These are phyloP conservation scores for Claviceps africana DNA, from an alignment of 2,329 filamentous ascomycete species.

Conservation along the genomic window DNA sequence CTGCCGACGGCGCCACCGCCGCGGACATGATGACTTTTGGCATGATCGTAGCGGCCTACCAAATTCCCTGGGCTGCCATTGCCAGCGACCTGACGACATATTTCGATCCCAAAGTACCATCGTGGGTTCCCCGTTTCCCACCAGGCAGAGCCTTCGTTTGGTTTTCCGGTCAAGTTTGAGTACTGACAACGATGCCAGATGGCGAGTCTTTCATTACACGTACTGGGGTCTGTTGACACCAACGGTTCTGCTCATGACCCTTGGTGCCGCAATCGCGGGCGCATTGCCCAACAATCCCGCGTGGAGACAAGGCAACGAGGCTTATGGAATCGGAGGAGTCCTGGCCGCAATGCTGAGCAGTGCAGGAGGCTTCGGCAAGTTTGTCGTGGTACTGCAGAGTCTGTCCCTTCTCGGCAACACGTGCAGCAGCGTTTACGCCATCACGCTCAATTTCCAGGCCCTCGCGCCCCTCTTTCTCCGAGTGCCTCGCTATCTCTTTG, in stretches of 20 bases:
- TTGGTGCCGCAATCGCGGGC: constrained; percentile 51
- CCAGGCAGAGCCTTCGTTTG: too few species aligned
- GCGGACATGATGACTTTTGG: constrained; percentile 39
- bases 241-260: constrained; percentile 44
- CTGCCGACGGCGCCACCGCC: constrained; percentile 27
- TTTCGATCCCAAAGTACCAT: constrained; percentile 39
- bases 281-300: constrained; percentile 38
- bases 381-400: constrained; percentile 44
- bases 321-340: constrained; percentile 42
- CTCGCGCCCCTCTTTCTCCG: constrained; percentile 40
- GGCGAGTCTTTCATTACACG: constrained; percentile 38
- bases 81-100: constrained; percentile 49
- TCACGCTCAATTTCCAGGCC: constrained; percentile 52
- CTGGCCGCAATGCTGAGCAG: constrained; percentile 44
- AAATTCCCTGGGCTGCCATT: constrained; percentile 47
- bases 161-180: not conserved
- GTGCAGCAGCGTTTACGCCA: constrained; percentile 44
- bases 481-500: constrained; percentile 43
- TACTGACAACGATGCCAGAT: constrained; percentile 12
- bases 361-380: constrained; percentile 46
- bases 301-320: constrained; percentile 40
- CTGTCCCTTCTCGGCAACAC: constrained; percentile 46
- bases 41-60: constrained; percentile 48
- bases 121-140: constrained; percentile 19
- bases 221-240: constrained; percentile 42